Evolutionary conservation across 805 yeast genomes (phyloP), one percentile per base, ranked within the genome.

Genomic region (Candida ovalis): DNA sequence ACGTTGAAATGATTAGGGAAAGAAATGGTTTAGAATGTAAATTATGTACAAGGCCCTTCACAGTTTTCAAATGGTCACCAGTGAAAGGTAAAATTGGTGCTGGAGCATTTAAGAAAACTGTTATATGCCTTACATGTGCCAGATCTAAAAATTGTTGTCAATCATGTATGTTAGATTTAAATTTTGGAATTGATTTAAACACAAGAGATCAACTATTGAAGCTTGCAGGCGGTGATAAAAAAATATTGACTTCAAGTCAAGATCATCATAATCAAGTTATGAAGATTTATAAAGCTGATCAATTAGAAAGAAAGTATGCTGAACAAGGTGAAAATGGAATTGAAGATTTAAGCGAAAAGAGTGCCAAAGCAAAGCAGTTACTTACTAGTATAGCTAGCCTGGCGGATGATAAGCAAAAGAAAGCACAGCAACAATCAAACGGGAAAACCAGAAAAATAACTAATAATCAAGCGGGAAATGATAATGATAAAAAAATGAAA

Each of bases 61-160:
- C 91, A 0, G 82, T 84, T 1, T 92, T 79, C 62, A 76, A 85
- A 47, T 88, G 96, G 96, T 73, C 76, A 48, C 76, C 78, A 17
- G 68, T 67, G 37, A 68, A 66, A 48, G 70, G 64, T 39, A 17
- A 30, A 15, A 19, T 27, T 7, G 43, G 47, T 4, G 21, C 43
- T 1, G 72, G 71, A 18, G 67, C 70, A 42, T 68, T 80, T 51
- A 74, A 76, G 48, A 81, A 78, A 55, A 89, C 96, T 2, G 65
- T 80, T 1, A 79, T 92, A 18, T 92, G 99, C 67, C 62, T 70
- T 32, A 81, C 91, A 0, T 92, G 99, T 70, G 82, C 97, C 0
- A 71, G 82, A 38, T 80, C 84, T 40, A 76, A 84, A 50, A 85
- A 88, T 67, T 85, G 95, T 57, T 92, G 99, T 62, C 98, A 94